Evolutionary conservation across 1,139 yeast genomes (phyloP), one percentile per base, ranked within the genome.

Genomic region (Hanseniaspora sp.): DNA sequence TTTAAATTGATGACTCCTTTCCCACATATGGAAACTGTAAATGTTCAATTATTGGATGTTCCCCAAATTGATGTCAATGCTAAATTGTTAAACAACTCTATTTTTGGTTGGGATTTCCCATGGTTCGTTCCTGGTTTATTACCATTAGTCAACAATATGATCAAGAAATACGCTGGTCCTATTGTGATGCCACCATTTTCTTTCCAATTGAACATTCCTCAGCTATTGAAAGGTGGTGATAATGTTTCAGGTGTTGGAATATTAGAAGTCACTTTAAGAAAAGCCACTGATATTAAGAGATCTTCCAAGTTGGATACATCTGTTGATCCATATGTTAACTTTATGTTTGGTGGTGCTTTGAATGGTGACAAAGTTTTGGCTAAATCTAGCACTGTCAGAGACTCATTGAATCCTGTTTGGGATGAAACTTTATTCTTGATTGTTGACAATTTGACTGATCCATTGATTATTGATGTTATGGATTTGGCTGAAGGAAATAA

Each of bases 1-100:
- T 69, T 92, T 66, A 84, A 92, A 74, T 81, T 92, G 82, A 90
- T 86, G 83, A 69, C 87, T 2, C 76, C 87, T 6, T 88, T 85
- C 70, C 98, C 98, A 5, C 97, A 92, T 68, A 74, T 92, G 59
- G 95, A 92, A 68, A 88, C 96, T 1, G 81, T 88, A 23, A 92
- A 86, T 64, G 79, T 90, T 37, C 82, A 95, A 28, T 72, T 92
- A 61, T 71, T 88, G 67, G 92, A 86, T 58, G 82, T 95, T 40
- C 96, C 97, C 18, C 76, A 80, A 59, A 80, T 88, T 67, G 98
- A 92, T 68, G 92, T 88, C 67, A 78, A 79, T 56, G 75, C 86
- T 51, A 82, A 77, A 60, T 58, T 79, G 18, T 71, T 85, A 56
- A 95, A 96, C 59, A 92, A 90, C 60, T 73, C 84, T 35, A 71